phyloP scores from a whole-genome alignment of 495 filamentous ascomycete species.

The Xylaria acuta region DNA sequence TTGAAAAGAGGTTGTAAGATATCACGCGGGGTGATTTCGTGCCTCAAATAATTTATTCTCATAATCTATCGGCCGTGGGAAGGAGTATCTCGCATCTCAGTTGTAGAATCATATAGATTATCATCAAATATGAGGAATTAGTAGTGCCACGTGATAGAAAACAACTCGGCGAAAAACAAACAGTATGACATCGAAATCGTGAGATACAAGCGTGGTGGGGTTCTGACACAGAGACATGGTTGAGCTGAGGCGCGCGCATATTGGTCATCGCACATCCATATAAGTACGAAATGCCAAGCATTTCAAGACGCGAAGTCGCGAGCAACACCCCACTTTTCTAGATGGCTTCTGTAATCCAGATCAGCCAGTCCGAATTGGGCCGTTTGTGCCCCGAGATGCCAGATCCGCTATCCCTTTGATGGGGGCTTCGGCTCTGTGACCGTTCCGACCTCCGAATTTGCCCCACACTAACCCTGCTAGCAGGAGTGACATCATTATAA shows the following conservation, averaged over 20 bases:
- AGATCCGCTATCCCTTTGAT: not conserved
- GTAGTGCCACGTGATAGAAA: not conserved
- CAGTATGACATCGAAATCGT: not conserved
- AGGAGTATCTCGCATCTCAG: not conserved
- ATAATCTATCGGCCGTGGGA: not conserved
- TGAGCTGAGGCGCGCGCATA: not conserved
- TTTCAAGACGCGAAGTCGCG: conserved; percentile 14
- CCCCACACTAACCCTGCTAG: too few species aligned
- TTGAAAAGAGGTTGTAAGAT: not conserved
- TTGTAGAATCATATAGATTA: not conserved
- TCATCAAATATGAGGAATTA: not conserved
- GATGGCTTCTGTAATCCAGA: conserved; percentile 1
- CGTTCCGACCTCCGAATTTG: too few species aligned
- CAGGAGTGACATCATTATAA: too few species aligned
- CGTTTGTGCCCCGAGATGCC: too few species aligned
- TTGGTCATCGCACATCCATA: conserved; percentile 16
- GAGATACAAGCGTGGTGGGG: not conserved
- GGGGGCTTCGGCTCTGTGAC: too few species aligned
- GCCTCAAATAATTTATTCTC: not conserved
- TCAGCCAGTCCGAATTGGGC: not conserved
- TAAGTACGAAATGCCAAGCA: conserved; percentile 10
- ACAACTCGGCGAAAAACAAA: not conserved
- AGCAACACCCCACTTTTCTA: not conserved
- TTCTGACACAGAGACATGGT: not conserved
- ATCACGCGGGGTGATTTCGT: not conserved